These are phyloP conservation scores for Xylariaceae sp. DNA, from an alignment of 2,329 filamentous ascomycete species.

Conservation along the genomic window DNA sequence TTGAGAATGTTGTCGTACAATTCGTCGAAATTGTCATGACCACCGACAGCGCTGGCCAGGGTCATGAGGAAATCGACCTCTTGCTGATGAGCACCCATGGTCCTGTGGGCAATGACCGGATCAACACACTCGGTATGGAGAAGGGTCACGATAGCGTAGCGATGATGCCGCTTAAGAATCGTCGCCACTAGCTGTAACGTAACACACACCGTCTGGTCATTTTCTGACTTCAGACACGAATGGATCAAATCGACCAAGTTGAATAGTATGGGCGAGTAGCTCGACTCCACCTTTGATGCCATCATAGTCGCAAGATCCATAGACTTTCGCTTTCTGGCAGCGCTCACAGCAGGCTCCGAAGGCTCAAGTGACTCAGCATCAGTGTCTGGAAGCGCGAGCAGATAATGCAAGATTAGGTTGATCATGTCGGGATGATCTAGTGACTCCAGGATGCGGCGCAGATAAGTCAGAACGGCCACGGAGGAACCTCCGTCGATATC, in stretches of 20 bases:
- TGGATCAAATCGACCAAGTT: constrained; percentile 88
- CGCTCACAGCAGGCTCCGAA: constrained; percentile 53
- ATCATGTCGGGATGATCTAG: constrained; percentile 92
- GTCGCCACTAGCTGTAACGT: constrained; percentile 83
- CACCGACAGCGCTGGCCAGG: constrained; percentile 63
- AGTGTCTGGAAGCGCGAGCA: constrained; percentile 71
- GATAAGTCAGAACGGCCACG: constrained; percentile 89
- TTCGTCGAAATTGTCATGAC: constrained; percentile 64
- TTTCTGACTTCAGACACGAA: constrained; percentile 76
- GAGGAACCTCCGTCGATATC: constrained; percentile 96
- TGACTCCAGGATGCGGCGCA: constrained; percentile 83
- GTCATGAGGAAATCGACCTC: constrained; percentile 68
- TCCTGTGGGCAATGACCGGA: constrained; percentile 53
- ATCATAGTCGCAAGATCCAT: constrained; percentile 80
- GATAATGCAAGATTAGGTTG: constrained; percentile 86
- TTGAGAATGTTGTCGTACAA: constrained; percentile 67
- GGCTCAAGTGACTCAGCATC: constrained; percentile 35
- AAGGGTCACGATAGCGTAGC: constrained; percentile 74
- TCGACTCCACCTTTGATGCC: constrained; percentile 65
- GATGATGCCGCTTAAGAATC: constrained; percentile 80
- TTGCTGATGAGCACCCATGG: constrained; percentile 67
- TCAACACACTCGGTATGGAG: constrained; percentile 60
- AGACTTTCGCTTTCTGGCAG: constrained; percentile 77
- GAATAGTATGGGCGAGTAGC: constrained; percentile 78
- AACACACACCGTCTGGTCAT: constrained; percentile 82